A percentile compares a stretch with the other conserved stretches of the same genome.
Evolutionary conservation across 495 filamentous ascomycete genomes (phyloP).

Genomic region (Entonaema liquescens): DNA sequence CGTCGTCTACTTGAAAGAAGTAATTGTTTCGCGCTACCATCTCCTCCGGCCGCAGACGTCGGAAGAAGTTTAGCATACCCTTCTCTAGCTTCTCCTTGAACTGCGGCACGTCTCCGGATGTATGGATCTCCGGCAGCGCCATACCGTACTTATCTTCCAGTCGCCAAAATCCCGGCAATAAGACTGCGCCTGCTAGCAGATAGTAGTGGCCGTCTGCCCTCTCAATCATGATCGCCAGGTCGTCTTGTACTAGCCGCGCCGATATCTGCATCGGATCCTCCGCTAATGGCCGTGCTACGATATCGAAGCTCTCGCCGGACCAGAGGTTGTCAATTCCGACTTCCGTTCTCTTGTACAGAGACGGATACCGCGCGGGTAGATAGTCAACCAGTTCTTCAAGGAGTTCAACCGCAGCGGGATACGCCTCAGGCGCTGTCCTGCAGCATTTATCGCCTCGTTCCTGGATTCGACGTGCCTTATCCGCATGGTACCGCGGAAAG

Average conservation of each 20-base stretch:
- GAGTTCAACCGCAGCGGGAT: constrained; percentile 79
- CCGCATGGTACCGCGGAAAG: constrained; percentile 76
- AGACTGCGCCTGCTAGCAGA: constrained; percentile 78
- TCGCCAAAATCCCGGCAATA: constrained; percentile 89
- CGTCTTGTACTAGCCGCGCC: constrained; percentile 82
- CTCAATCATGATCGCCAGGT: constrained; percentile 89
- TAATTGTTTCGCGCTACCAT: constrained; percentile 72
- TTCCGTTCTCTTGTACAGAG: constrained; percentile 69
- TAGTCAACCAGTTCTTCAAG: constrained; percentile 79
- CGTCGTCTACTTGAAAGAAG: constrained; percentile 81
- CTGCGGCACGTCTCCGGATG: constrained; percentile 79
- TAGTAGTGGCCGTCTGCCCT: constrained; percentile 82
- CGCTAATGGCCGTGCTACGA: constrained; percentile 67
- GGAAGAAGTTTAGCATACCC: constrained; percentile 85
- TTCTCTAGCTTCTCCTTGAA: constrained; percentile 80
- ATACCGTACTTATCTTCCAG: constrained; percentile 87
- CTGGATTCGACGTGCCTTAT: constrained; percentile 74
- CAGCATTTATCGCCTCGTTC: constrained; percentile 77
- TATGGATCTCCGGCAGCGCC: constrained; percentile 84
- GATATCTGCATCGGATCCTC: constrained; percentile 86
- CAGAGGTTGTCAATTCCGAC: constrained; percentile 75
- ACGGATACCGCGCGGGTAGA: constrained; percentile 83
- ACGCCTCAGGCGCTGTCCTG: constrained; percentile 76
- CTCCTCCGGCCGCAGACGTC: constrained; percentile 68
- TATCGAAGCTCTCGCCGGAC: constrained; percentile 79